Percentiles rank a stretch among this genome's conserved stretches.
phyloP scores from a whole-genome alignment of 2,329 filamentous ascomycete genomes.

The Dryadomyces quercus-mongolicae region DNA sequence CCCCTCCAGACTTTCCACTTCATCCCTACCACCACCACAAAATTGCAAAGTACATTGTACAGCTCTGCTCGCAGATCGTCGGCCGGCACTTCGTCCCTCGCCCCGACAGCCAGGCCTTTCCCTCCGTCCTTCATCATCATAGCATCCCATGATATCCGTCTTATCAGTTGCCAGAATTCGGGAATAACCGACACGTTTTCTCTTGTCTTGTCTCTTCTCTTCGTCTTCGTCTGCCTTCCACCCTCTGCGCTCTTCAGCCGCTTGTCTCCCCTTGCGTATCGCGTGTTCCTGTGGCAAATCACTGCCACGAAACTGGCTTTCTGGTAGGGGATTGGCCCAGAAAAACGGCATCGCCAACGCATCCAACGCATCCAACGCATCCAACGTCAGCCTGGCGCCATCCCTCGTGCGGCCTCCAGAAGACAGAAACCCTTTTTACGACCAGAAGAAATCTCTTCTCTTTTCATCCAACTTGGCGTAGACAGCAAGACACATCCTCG shows the following conservation, averaged over 20 bases:
- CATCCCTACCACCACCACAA: not conserved
- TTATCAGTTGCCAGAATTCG: not conserved
- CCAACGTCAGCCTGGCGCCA: not conserved
- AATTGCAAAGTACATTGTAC: not conserved
- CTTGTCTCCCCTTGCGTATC: conserved; percentile 1
- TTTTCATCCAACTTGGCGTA: not conserved
- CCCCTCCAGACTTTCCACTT: not conserved
- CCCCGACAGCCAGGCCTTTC: not conserved
- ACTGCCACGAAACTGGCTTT: not conserved
- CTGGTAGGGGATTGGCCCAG: not conserved
- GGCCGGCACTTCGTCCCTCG: not conserved
- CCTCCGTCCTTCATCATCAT: not conserved
- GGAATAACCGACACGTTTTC: not conserved
- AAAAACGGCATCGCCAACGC: not conserved
- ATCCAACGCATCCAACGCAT: not conserved
- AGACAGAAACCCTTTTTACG: too few relatives aligned
- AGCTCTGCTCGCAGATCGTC: not conserved
- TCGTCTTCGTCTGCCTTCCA: too few relatives aligned
- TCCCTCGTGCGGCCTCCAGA: not conserved
- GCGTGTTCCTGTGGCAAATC: conserved; percentile 7
- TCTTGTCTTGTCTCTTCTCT: not conserved
- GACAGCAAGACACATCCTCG: not conserved
- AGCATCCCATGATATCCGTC: not conserved
- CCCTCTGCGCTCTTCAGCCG: not conserved
- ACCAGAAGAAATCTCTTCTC: too few relatives aligned